These are phyloP conservation scores for Fraxinus velutina DNA, from an alignment of 305 asterid genomes.

Conservation along the genomic window DNA sequence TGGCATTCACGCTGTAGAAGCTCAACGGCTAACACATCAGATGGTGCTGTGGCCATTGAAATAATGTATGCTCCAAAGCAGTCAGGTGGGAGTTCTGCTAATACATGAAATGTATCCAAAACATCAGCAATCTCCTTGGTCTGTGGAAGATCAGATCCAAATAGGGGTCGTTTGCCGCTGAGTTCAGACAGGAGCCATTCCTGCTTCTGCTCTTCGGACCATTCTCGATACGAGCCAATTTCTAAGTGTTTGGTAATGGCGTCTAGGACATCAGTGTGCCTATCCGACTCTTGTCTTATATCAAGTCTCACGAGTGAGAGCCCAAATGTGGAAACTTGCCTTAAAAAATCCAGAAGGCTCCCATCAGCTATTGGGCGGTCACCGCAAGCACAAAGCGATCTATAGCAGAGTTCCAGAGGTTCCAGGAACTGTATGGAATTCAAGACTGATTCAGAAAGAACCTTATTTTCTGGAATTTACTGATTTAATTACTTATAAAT, in stretches of 20 bases:
- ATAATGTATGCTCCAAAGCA: conserved; percentile 81
- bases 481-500: neutral
- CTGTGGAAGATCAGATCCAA: conserved; percentile 69
- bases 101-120: conserved; percentile 54
- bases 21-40: conserved; percentile 85
- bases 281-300: conserved; percentile 74
- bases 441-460: conserved; percentile 10
- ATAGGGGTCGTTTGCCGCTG: conserved; percentile 64
- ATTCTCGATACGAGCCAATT: conserved; percentile 62
- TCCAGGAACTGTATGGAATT: conserved; percentile 43
- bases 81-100: conserved; percentile 73
- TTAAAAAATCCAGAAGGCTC: conserved; percentile 64
- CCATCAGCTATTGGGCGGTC: conserved; percentile 74
- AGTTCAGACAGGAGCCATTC: conserved; percentile 81
- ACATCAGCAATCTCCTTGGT: conserved; percentile 75
- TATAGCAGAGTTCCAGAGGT: conserved; percentile 63
- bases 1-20: conserved; percentile 78
- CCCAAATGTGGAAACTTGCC: conserved; percentile 79
- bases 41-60: conserved; percentile 81
- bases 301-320: conserved; percentile 71
- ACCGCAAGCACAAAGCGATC: conserved; percentile 71
- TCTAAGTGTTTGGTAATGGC: conserved; percentile 65
- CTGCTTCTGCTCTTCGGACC: conserved; percentile 63
- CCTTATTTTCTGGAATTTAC: neutral
- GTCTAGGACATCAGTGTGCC: conserved; percentile 75